Percentiles rank a stretch among this genome's conserved stretches.
phyloP scores from a whole-genome alignment of 176 grass and related monocot genomes.

The Triticum urartu region DNA sequence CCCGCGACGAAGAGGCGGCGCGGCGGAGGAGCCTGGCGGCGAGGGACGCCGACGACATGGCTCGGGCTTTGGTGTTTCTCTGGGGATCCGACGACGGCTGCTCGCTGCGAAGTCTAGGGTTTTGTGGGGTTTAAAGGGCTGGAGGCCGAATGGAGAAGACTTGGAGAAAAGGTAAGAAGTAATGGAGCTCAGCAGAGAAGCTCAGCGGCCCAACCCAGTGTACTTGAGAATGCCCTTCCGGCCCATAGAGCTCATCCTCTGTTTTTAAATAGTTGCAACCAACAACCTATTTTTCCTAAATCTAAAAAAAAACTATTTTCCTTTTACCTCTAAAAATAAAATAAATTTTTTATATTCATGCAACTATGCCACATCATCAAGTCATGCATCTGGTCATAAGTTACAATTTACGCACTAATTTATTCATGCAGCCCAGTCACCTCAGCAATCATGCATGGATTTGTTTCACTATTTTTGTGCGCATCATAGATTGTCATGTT shows the following conservation, averaged over 20 bases:
- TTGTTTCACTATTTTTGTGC: too few species aligned
- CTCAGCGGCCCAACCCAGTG: neutral
- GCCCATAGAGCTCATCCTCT: neutral
- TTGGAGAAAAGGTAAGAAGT: neutral
- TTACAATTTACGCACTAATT: too few species aligned
- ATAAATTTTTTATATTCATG: too few species aligned
- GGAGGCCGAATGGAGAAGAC: neutral
- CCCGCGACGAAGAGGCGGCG: constrained; percentile 20
- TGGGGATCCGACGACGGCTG: neutral
- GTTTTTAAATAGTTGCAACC: too few species aligned
- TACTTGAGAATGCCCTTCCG: neutral
- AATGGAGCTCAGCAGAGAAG: neutral
- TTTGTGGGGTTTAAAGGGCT: constrained; percentile 30
- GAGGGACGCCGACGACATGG: constrained; percentile 44
- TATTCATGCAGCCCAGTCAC: too few species aligned
- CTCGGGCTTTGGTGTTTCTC: neutral
- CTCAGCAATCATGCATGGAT: too few species aligned
- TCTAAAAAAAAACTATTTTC: too few species aligned
- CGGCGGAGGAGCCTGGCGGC: constrained; percentile 54
- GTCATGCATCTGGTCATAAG: too few species aligned
- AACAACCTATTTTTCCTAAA: too few species aligned
- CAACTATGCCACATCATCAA: too few species aligned
- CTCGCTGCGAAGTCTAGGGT: constrained; percentile 26
- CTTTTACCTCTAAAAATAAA: too few species aligned
- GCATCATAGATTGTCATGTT: too few species aligned